Evolutionary conservation across 345 rosid genomes (phyloP).

Genomic region (Aquilaria yunnanensis): DNA sequence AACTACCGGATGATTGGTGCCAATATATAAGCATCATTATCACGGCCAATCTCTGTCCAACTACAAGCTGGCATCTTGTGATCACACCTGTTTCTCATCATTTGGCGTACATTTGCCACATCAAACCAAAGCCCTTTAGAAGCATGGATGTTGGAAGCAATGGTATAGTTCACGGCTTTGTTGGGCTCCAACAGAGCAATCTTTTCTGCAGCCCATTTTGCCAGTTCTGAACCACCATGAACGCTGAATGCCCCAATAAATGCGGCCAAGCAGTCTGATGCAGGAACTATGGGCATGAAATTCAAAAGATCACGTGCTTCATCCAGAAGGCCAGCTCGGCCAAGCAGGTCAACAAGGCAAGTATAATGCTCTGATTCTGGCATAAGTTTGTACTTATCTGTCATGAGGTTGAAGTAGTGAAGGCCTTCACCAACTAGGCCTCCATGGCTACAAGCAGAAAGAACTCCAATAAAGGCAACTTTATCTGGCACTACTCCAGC

Average conservation of each 20-base stretch:
- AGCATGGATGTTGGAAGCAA: constrained; percentile 51
- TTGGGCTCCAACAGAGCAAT: constrained; percentile 49
- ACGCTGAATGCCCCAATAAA: constrained; percentile 58
- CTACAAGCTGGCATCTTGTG: constrained; percentile 59
- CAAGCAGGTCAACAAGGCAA: constrained; percentile 60
- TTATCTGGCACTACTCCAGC: constrained; percentile 45
- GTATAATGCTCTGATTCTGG: constrained; percentile 59
- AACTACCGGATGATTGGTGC: constrained; percentile 19
- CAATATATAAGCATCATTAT: constrained; percentile 8
- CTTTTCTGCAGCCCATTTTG: constrained; percentile 46
- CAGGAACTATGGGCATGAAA: constrained; percentile 30
- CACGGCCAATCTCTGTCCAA: constrained; percentile 33
- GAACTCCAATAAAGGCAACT: constrained; percentile 49
- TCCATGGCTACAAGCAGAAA: constrained; percentile 68
- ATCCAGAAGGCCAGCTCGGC: constrained; percentile 57
- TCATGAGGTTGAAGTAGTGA: constrained; percentile 52
- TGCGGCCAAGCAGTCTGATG: constrained; percentile 45
- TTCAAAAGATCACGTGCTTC: constrained; percentile 47
- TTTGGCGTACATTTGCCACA: constrained; percentile 36
- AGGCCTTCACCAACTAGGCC: constrained; percentile 60
- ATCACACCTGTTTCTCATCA: constrained; percentile 40
- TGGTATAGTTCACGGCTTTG: constrained; percentile 48
- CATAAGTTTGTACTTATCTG: constrained; percentile 25
- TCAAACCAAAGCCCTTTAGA: constrained; percentile 57
- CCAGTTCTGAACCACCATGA: constrained; percentile 34